Evolutionary conservation across 768 basidiomycete species (phyloP).

Genomic region (Lactifluus piperatus): DNA sequence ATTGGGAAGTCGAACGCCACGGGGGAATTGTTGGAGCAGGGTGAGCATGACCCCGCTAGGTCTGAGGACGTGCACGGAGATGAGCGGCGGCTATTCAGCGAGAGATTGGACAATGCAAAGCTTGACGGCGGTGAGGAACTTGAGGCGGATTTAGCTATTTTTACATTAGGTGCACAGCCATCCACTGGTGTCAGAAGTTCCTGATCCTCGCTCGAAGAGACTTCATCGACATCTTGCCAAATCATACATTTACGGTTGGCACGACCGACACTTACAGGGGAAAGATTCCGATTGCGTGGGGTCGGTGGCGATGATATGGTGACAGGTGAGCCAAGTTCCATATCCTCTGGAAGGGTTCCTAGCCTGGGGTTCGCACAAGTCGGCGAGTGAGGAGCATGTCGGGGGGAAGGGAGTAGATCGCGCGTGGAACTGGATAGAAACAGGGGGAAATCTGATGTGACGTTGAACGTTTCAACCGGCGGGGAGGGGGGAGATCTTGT

Average conservation of each 20-base stretch:
- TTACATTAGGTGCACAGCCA: background rate
- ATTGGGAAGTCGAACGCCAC: constrained; percentile 18
- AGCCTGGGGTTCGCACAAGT: constrained; percentile 24
- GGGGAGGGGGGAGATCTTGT: background rate
- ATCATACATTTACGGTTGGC: constrained; percentile 24
- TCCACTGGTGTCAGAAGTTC: constrained; percentile 6
- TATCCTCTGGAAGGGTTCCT: constrained; percentile 45
- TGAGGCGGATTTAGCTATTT: background rate
- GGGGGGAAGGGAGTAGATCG: constrained; percentile 11
- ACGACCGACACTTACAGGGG: constrained; percentile 19
- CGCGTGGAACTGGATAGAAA: constrained; percentile 16
- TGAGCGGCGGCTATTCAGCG: constrained; percentile 21
- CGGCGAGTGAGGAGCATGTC: constrained; percentile 14
- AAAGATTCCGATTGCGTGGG: constrained; percentile 23
- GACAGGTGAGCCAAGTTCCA: constrained; percentile 30
- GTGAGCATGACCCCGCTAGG: constrained; percentile 13
- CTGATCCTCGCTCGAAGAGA: constrained; percentile 7
- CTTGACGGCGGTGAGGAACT: constrained; percentile 22
- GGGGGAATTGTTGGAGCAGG: constrained; percentile 7
- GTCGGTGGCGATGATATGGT: constrained; percentile 7
- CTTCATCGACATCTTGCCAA: constrained; percentile 15
- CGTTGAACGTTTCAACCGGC: constrained; percentile 7
- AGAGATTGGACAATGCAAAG: constrained; percentile 21
- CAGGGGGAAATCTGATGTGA: constrained; percentile 18
- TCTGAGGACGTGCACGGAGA: constrained; percentile 24